A percentile compares a stretch with the other conserved stretches of the same genome.
These are phyloP conservation scores for Lizanozyma gosingica DNA, from an alignment of 1,139 yeast genomes.

Conservation along the genomic window DNA sequence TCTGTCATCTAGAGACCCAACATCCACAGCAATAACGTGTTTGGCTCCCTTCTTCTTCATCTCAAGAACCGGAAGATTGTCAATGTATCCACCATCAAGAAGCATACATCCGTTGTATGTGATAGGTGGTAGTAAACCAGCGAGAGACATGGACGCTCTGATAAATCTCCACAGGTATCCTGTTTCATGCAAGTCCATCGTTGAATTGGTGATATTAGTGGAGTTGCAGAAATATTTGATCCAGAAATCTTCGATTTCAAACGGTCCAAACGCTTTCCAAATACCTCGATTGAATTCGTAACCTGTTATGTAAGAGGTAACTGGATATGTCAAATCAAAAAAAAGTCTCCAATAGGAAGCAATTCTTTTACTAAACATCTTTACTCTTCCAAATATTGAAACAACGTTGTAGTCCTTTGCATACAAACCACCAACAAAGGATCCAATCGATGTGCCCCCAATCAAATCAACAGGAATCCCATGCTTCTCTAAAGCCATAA, in stretches of 20 bases:
- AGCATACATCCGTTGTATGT: constrained; percentile 88
- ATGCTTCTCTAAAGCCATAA: constrained; percentile 85
- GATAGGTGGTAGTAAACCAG: constrained; percentile 87
- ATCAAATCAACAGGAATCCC: constrained; percentile 91
- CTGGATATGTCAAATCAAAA: constrained; percentile 83
- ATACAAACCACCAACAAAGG: constrained; percentile 91
- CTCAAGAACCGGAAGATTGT: constrained; percentile 84
- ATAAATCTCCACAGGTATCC: constrained; percentile 96
- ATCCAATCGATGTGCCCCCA: constrained; percentile 95
- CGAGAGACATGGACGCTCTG: constrained; percentile 93
- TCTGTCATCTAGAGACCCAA: constrained; percentile 88
- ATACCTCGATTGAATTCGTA: constrained; percentile 95
- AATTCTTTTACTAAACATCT: constrained; percentile 75
- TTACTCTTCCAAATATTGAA: constrained; percentile 83
- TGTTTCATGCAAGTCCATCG: constrained; percentile 87
- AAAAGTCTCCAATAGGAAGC: constrained; percentile 81
- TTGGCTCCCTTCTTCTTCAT: constrained; percentile 87
- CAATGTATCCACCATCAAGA: constrained; percentile 92
- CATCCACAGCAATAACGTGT: constrained; percentile 90
- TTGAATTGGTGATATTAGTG: constrained; percentile 91
- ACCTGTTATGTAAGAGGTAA: constrained; percentile 91
- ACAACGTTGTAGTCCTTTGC: constrained; percentile 89
- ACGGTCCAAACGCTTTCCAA: constrained; percentile 91
- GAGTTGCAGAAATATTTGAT: constrained; percentile 80
- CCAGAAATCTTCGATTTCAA: constrained; percentile 95